Base-by-base conservation (phyloP, 345 rosid genomes). In the Alliaria petiolata region DNA sequence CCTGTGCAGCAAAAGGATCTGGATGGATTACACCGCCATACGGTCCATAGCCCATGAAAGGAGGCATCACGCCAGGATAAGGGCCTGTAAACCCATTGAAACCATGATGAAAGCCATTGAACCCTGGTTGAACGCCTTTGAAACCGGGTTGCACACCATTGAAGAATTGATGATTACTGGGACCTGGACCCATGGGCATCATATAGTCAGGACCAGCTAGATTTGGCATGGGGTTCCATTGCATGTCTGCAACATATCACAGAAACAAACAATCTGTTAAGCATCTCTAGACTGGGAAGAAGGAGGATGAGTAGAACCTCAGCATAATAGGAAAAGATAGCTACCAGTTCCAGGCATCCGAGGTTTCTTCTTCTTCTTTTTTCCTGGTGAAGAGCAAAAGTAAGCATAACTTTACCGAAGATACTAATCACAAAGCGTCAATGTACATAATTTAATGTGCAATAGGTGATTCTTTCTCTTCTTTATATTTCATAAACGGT, bases 331-430 rank as follows among this genome's bases (percentile, higher is more conserved):
- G 19, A 33, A 4, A 16, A 33, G 25, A 65, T 22, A 70, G 35
- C 28, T 42, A 77, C 80, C 80, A 42, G 50, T 56, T 38, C 62
- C 42, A 64, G 53, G 53, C 66, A 46, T 87, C 65, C 80, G 78
- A 59, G 96, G 86, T 81, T 89, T 95, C 85, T 89, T 95, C 83
- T 86, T 91, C 69, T 87, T 95, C 86, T 75, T 95, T 71, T 82
- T 91, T 72, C 82, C 99, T 91, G 85, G 58, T 34, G 8, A 68
- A 53, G 34, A 52, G 54, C 26, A 75, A 67, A 53, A 40, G 11
- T 22, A 22, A 15, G 11, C 62, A 25, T 74, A 49, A 66, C 2
- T 73, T 25, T 28, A 57, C 22, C 11, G 17, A 26, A 34, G 25
- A 46, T 36, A 35, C 3, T 19, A 65, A 26, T 45, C 8, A 4